Evolutionary conservation across 495 filamentous ascomycete genomes (phyloP).

Genomic region (Penicillium mononematosum): DNA sequence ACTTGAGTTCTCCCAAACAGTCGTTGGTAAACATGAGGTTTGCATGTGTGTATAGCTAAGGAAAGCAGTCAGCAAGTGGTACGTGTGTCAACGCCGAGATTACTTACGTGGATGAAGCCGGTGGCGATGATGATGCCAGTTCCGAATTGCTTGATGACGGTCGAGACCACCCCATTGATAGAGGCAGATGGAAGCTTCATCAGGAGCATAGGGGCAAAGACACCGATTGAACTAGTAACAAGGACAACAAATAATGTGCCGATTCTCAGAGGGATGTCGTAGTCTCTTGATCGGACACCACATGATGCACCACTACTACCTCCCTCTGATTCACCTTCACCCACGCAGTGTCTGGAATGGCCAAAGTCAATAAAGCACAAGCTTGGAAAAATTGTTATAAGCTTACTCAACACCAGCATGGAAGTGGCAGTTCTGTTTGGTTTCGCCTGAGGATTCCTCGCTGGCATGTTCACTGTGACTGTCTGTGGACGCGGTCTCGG

Average conservation of each 20-base stretch:
- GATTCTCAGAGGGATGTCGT: conserved; percentile 59
- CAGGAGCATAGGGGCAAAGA: conserved; percentile 43
- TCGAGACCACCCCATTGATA: conserved; percentile 47
- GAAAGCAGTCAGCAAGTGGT: conserved; percentile 12
- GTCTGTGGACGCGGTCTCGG: not conserved
- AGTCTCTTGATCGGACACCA: conserved; percentile 46
- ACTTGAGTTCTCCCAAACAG: conserved; percentile 59
- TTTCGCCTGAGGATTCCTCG: conserved; percentile 17
- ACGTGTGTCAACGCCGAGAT: not conserved
- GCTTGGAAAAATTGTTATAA: not conserved
- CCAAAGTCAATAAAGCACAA: conserved; percentile 10
- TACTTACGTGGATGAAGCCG: conserved; percentile 63
- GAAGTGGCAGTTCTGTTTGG: conserved; percentile 54
- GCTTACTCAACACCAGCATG: conserved; percentile 65
- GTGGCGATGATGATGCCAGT: conserved; percentile 73
- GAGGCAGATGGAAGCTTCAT: conserved; percentile 30
- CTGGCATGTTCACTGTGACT: conserved; percentile 2
- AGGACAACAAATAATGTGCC: conserved; percentile 62
- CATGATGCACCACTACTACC: conserved; percentile 33
- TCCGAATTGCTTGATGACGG: conserved; percentile 64
- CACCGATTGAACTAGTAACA: conserved; percentile 46
- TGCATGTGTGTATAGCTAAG: conserved; percentile 62
- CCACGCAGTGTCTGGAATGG: conserved; percentile 47
- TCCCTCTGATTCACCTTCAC: conserved; percentile 35
- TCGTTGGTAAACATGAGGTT: conserved; percentile 60